phyloP scores from a whole-genome alignment of 2,329 filamentous ascomycete genomes.

The Claviceps cyperi region DNA sequence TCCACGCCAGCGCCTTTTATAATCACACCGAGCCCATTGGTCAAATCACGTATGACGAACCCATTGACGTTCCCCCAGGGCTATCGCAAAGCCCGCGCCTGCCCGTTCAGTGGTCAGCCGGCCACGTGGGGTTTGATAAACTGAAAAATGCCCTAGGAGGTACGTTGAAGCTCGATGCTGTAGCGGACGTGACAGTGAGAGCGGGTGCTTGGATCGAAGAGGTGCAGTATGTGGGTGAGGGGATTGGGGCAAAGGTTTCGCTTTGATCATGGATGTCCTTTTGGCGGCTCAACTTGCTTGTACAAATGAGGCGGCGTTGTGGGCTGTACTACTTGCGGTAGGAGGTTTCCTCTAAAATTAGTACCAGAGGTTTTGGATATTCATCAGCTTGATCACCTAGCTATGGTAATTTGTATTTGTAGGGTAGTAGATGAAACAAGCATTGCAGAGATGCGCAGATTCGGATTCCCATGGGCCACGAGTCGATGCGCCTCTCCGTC shows the following conservation, averaged over 20 bases:
- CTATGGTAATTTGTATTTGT: no score
- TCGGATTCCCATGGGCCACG: no score
- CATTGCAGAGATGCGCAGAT: no score
- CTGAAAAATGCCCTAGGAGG: slow-evolving; percentile 70
- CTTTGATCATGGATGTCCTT: slow-evolving; percentile 10
- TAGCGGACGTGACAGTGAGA: slow-evolving; percentile 59
- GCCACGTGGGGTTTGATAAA: slow-evolving; percentile 69
- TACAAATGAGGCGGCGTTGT: no score
- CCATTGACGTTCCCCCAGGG: slow-evolving; percentile 67
- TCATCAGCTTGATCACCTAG: no score
- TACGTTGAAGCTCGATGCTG: slow-evolving; percentile 60
- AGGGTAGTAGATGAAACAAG: no score
- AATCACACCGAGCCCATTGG: slow-evolving; percentile 68
- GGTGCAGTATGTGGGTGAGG: slow-evolving; percentile 55
- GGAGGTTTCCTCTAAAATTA: no score
- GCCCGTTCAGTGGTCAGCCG: slow-evolving; percentile 68
- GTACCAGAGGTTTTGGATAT: no score
- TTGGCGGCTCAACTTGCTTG: no score
- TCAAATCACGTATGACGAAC: slow-evolving; percentile 56
- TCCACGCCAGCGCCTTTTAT: slow-evolving; percentile 78
- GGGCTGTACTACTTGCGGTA: no score
- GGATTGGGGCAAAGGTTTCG: slow-evolving; percentile 49
- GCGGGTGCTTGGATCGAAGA: slow-evolving; percentile 62
- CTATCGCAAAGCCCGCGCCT: slow-evolving; percentile 57
- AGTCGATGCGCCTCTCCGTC: no score